Conservation (phyloP, 148 eudicot species). For the Fallopia convolvulus region DNA sequence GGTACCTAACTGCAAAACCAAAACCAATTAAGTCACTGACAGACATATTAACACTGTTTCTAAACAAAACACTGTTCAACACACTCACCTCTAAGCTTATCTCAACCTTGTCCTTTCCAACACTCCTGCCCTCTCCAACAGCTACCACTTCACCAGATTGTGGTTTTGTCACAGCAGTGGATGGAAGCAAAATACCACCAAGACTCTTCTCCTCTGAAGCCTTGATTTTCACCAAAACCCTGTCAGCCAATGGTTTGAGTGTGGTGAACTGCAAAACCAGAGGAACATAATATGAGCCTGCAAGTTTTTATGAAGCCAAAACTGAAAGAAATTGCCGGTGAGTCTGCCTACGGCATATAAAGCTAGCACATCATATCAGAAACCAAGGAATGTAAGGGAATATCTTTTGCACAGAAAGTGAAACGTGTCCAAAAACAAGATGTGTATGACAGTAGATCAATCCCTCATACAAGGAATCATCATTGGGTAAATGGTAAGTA, state of each 20-base stretch:
- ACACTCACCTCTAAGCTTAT: conserved; percentile 49
- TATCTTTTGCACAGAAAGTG: not conserved
- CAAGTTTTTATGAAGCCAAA: not conserved
- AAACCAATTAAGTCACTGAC: not conserved
- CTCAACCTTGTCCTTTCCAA: conserved; percentile 62
- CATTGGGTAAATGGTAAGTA: not conserved
- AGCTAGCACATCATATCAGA: conserved; percentile 1
- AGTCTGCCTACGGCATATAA: not conserved
- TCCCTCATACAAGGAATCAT: not conserved
- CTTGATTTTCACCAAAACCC: conserved; percentile 70
- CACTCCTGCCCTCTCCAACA: conserved; percentile 69
- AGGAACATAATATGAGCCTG: not conserved
- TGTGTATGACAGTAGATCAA: not conserved
- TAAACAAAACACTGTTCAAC: not conserved
- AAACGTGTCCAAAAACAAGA: not conserved
- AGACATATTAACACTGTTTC: not conserved
- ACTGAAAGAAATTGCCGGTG: not conserved
- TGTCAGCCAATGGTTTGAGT: conserved; percentile 73
- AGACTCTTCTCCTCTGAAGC: conserved; percentile 58
- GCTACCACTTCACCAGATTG: conserved; percentile 89
- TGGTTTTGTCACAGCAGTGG: conserved; percentile 63
- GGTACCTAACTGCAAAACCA: conserved; percentile 48
- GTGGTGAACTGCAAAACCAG: conserved; percentile 53
- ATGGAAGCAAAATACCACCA: conserved; percentile 81
- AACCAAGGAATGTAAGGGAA: not conserved